phyloP scores from a whole-genome alignment of 2,329 filamentous ascomycete species.

The Aurifilum marmelostoma region DNA sequence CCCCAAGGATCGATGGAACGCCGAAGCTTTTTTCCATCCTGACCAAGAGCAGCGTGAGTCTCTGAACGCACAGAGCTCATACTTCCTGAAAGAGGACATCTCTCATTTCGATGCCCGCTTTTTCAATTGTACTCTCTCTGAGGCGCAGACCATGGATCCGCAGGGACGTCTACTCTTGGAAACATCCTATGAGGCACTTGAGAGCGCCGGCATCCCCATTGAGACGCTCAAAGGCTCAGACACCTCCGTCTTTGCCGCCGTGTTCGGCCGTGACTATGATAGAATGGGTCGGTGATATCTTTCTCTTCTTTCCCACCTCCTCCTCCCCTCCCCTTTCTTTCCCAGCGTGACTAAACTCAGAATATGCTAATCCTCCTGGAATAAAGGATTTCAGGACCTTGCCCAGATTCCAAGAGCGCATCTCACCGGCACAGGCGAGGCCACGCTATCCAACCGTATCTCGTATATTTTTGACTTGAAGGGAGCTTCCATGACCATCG shows the following conservation, averaged over 20 bases:
- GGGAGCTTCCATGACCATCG: constrained; percentile 37
- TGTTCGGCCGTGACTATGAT: constrained; percentile 32
- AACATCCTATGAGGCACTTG: constrained; percentile 40
- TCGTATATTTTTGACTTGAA: constrained; percentile 37
- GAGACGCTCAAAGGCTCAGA: constrained; percentile 37
- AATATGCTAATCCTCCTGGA: not conserved
- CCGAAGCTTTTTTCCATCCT: constrained; percentile 39
- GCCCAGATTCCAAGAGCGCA: constrained; percentile 30
- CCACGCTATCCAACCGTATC: constrained; percentile 34
- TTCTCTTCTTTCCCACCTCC: not conserved
- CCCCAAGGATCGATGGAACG: constrained; percentile 40
- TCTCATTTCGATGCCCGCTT: constrained; percentile 38
- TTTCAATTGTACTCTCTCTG: constrained; percentile 11
- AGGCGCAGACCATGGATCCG: constrained; percentile 33
- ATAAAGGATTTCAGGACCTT: constrained; percentile 30
- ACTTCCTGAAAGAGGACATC: constrained; percentile 40
- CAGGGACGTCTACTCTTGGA: constrained; percentile 40
- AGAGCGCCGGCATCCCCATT: constrained; percentile 39
- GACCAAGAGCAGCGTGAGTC: constrained; percentile 39
- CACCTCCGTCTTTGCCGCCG: constrained; percentile 40
- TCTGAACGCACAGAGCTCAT: constrained; percentile 39
- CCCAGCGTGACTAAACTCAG: too few species aligned
- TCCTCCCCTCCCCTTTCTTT: not conserved
- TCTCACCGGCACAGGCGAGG: constrained; percentile 28
- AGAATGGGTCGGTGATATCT: constrained; percentile 7